A percentile compares a stretch with the other conserved stretches of the same genome.
Conservation (phyloP, 371 early-diverging fungal genomes). For the Umbelopsis sp. region DNA sequence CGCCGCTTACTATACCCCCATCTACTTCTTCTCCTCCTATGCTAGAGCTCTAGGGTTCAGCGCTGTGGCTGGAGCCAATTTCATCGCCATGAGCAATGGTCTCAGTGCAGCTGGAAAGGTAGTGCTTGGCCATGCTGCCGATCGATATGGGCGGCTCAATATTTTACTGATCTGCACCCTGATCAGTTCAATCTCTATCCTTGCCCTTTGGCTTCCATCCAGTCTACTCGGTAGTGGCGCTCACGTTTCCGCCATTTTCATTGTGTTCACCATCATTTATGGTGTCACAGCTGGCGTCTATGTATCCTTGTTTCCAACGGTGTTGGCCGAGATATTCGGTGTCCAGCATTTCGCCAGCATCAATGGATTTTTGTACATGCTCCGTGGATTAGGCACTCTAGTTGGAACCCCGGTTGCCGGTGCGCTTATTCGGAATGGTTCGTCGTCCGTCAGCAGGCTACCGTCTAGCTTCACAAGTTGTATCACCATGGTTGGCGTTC, state of each 20-base stretch:
- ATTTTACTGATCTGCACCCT: conserved; percentile 10
- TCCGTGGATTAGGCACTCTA: conserved; percentile 16
- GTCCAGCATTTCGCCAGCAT: conserved; percentile 20
- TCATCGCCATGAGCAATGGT: conserved; percentile 35
- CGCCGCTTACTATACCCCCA: conserved; percentile 2
- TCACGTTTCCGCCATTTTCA: not conserved
- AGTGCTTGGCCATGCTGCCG: conserved; percentile 9
- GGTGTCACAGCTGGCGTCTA: conserved; percentile 12
- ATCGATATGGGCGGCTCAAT: conserved; percentile 16
- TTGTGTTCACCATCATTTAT: conserved; percentile 5
- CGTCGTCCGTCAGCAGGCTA: not conserved
- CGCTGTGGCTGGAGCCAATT: conserved; percentile 14
- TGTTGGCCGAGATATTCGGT: conserved; percentile 11
- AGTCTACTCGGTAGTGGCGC: not conserved
- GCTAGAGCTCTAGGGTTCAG: not conserved
- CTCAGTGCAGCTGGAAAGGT: conserved; percentile 25
- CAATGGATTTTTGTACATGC: conserved; percentile 20
- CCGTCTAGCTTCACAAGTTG: conserved; percentile 14
- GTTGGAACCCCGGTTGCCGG: conserved; percentile 20
- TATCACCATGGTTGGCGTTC: conserved; percentile 13
- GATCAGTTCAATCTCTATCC: conserved; percentile 4
- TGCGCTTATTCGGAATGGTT: conserved; percentile 9
- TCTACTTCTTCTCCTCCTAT: conserved; percentile 13
- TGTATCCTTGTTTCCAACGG: conserved; percentile 10
- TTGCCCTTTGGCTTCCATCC: conserved; percentile 12